Evolutionary conservation across 805 yeast species (phyloP).

Genomic region (Yarrowia sp.): DNA sequence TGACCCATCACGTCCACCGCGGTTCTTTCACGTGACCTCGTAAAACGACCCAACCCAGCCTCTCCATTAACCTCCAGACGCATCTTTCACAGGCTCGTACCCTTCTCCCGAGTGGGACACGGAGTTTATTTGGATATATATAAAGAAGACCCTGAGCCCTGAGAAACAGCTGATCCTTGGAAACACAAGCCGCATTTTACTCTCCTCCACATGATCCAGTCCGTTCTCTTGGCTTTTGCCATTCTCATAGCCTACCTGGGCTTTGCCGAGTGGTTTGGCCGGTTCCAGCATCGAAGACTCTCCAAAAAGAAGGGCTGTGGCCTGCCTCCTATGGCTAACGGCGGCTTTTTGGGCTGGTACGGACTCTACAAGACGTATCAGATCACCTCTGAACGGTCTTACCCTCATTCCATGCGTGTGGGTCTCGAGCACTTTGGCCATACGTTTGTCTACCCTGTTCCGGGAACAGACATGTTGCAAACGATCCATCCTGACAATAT

Average conservation of each 20-base stretch:
- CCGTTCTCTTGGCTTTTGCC: neutral
- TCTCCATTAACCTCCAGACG: neutral
- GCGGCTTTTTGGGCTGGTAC: constrained; percentile 19
- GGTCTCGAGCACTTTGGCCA: constrained; percentile 24
- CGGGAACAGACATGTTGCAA: constrained; percentile 39
- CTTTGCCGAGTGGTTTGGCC: constrained; percentile 22
- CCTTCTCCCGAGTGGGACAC: neutral
- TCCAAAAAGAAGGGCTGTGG: constrained; percentile 29
- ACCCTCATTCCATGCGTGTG: constrained; percentile 11
- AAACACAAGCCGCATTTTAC: too few species aligned
- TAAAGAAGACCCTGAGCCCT: neutral
- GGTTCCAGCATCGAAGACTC: constrained; percentile 11
- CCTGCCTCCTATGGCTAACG: constrained; percentile 6
- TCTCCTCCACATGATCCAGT: neutral
- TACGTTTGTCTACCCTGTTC: constrained; percentile 30
- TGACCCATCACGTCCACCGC: too few species aligned
- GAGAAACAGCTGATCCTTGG: too few species aligned
- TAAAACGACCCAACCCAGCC: neutral
- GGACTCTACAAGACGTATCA: constrained; percentile 28
- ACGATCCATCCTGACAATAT: constrained; percentile 50
- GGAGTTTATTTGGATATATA: constrained; percentile 6
- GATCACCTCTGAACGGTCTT: constrained; percentile 8
- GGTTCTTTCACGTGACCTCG: constrained; percentile 2
- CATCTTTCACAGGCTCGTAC: constrained; percentile 12
- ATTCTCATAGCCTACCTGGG: constrained; percentile 12